These are phyloP conservation scores for Typha latifolia DNA, from an alignment of 176 grass and related monocot genomes.

Conservation along the genomic window DNA sequence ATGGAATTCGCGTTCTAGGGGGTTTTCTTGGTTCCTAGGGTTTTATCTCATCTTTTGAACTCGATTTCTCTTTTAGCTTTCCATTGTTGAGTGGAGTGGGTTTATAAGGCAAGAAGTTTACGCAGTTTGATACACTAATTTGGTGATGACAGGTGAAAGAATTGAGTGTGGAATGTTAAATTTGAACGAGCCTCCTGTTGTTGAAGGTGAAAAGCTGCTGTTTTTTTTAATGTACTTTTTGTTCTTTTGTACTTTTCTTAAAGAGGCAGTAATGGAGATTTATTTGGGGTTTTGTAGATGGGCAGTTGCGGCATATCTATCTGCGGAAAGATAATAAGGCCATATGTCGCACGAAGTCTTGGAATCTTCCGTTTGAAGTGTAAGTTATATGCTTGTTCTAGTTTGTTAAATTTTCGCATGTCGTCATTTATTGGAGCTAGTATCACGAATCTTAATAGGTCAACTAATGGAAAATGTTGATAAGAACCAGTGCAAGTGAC, in stretches of 20 bases:
- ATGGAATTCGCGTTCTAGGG: no score
- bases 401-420: neutral
- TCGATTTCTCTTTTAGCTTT: no score
- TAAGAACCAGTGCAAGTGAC: neutral
- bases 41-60: no score
- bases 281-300: slow-evolving; percentile 1
- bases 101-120: neutral
- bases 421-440: no score
- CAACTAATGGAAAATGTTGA: neutral
- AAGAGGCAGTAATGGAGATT: neutral
- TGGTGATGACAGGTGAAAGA: neutral
- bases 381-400: neutral
- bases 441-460: neutral
- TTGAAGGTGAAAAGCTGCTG: neutral
- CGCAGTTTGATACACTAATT: neutral
- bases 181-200: neutral
- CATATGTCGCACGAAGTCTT: slow-evolving; percentile 9
- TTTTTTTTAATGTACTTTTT: neutral
- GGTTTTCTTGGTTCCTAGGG: no score
- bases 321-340: slow-evolving; percentile 9
- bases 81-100: no score
- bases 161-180: neutral
- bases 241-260: neutral
- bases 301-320: neutral
- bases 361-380: slow-evolving; percentile 7